Conservation (phyloP, 2,329 filamentous ascomycete genomes). For the Knoxdaviesia capensis region DNA sequence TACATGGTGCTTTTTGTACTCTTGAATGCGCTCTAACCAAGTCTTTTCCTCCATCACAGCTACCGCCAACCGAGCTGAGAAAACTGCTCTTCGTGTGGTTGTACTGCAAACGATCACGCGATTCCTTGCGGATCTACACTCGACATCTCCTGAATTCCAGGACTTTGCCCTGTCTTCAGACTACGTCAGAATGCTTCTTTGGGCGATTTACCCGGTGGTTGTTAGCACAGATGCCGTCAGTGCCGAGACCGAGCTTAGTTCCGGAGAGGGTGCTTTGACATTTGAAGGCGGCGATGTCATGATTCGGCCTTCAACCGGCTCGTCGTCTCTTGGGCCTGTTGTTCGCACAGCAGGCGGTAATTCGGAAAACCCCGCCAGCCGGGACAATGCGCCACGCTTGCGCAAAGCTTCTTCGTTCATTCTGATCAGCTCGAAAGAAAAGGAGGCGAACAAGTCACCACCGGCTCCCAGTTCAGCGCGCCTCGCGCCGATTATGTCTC, state of each 20-base stretch:
- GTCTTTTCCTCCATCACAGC: constrained; percentile 1
- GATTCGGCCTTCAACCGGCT: constrained; percentile 45
- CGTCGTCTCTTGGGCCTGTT: constrained; percentile 44
- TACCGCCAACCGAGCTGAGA: constrained; percentile 3
- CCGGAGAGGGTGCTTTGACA: constrained; percentile 57
- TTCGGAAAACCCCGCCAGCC: too few species aligned
- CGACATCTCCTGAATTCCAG: constrained; percentile 55
- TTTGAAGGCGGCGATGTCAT: constrained; percentile 78
- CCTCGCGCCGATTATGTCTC: constrained; percentile 41
- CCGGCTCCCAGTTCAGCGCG: constrained; percentile 34
- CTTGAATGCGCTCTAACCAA: constrained; percentile 5
- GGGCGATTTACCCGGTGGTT: constrained; percentile 68
- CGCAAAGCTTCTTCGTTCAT: constrained; percentile 81
- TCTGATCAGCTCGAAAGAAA: constrained; percentile 37
- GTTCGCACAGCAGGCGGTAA: constrained; percentile 24
- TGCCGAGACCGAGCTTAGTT: constrained; percentile 72
- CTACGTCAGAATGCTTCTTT: constrained; percentile 62
- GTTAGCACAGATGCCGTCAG: constrained; percentile 71
- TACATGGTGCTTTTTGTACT: neutral
- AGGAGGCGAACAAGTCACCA: neutral
- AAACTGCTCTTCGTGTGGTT: constrained; percentile 25
- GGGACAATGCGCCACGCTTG: constrained; percentile 27
- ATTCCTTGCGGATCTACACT: constrained; percentile 62
- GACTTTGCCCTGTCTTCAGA: constrained; percentile 66
- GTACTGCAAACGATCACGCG: constrained; percentile 59